Evolutionary conservation across 106 monocot genomes (phyloP), one percentile per base, ranked within the genome.

Genomic region (Acorus calamus): DNA sequence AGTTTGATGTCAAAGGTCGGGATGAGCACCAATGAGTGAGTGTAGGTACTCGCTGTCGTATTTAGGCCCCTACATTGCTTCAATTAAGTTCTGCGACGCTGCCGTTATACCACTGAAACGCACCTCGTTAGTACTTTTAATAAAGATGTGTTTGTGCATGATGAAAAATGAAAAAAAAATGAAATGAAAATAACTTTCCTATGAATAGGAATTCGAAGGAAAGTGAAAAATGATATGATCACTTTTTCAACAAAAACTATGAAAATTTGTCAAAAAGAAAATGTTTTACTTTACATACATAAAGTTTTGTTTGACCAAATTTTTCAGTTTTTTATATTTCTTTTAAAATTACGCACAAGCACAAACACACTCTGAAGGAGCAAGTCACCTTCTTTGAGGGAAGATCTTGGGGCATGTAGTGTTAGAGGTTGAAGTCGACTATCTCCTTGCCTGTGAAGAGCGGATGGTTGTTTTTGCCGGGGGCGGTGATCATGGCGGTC

Each of bases 21-120:
- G 12, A 86, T 82, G 0, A 82, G 76, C 3, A 86, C 66, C n/a
- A 77, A 79, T 2, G 86, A 74, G 8, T 50, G 68, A 42, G 57
- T 79, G 82, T 11, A 86, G 67, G 53, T 79, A 82, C 44, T 86
- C 82, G 3, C 86, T 82, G 51, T 79, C 50, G 57, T 86, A 86
- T n/a, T 74, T 79, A 0, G 86, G 86, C 14, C 86, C 86, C 11
- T 46, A 50, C 4, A 73, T 5, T 0, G 59, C 11, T 8, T 53
- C 57, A 7, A 76, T 2, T 43, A 74, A 50, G 8, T 60, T 69
- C 5, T 9, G 53, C 2, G 54, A 11, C 7, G 2, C 7, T 49
- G 65, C 60, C 3, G 76, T 41, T 48, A 73, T 7, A 14, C 79
- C 72, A 45, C 5, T 4, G 55, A 66, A 12, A 53, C 41, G 6